Conservation (phyloP, 106 monocot genomes). For the Platanthera guangdongensis region DNA sequence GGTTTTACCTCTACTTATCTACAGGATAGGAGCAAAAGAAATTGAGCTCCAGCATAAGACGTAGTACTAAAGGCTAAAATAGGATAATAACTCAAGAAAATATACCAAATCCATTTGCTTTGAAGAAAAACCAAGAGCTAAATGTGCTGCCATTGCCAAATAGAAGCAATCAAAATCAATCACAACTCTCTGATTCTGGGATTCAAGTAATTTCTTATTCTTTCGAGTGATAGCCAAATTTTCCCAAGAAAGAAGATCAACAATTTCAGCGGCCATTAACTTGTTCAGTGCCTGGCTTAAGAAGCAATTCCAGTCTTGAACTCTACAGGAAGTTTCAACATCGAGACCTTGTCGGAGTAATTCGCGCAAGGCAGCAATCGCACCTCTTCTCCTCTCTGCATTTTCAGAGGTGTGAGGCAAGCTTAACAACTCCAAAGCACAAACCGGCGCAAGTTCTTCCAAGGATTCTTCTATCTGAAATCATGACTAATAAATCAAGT, state of each 20-base stretch:
- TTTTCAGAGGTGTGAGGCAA: constrained; percentile 65
- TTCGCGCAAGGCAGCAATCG: constrained; percentile 77
- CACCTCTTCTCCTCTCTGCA: constrained; percentile 62
- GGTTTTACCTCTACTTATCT: constrained; percentile 71
- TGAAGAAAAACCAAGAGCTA: constrained; percentile 86
- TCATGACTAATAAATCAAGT: constrained; percentile 12
- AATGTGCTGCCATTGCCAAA: constrained; percentile 69
- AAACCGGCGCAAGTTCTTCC: constrained; percentile 94
- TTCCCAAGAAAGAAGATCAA: constrained; percentile 88
- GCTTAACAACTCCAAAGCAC: constrained; percentile 71
- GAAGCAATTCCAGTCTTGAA: constrained; percentile 86
- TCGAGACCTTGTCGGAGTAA: constrained; percentile 91
- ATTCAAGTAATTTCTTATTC: constrained; percentile 82
- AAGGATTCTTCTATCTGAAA: constrained; percentile 93
- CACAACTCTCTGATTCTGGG: constrained; percentile 73
- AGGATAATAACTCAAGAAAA: constrained; percentile 4
- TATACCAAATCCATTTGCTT: constrained; percentile 74
- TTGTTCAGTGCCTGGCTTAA: constrained; percentile 65
- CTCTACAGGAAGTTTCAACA: constrained; percentile 75
- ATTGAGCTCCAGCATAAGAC: not conserved
- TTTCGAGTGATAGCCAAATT: constrained; percentile 59
- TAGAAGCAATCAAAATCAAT: constrained; percentile 86
- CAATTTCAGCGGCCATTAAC: constrained; percentile 65
- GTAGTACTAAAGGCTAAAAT: not conserved
- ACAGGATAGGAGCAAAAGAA: constrained; percentile 5